Evolutionary conservation across 495 filamentous ascomycete species (phyloP).

Genomic region (Amphirosellinia nigrospora): DNA sequence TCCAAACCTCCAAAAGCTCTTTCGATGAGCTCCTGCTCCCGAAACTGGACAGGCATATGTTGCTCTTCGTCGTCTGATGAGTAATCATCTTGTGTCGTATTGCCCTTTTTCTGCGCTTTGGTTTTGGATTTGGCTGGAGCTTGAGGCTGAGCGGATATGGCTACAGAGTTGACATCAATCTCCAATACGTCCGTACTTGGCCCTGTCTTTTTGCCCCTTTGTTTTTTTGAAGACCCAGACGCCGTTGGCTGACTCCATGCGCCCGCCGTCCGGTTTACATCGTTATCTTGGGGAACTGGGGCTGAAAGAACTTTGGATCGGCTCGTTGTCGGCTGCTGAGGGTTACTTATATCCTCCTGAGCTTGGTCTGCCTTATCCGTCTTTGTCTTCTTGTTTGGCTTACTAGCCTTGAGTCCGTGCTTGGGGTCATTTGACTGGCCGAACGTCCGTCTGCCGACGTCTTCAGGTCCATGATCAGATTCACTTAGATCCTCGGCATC

Average conservation of each 20-base stretch:
- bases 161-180: constrained; percentile 33
- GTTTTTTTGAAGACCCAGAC: constrained; percentile 33
- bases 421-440: constrained; percentile 50
- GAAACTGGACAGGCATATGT: constrained; percentile 66
- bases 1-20: constrained; percentile 89
- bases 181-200: constrained; percentile 36
- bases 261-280: constrained; percentile 32
- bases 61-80: constrained; percentile 65
- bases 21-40: constrained; percentile 81
- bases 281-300: constrained; percentile 22
- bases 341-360: constrained; percentile 30
- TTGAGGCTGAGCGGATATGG: constrained; percentile 31
- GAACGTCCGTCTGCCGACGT: constrained; percentile 69
- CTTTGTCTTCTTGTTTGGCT: constrained; percentile 38
- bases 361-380: constrained; percentile 31
- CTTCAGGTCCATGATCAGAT: constrained; percentile 61
- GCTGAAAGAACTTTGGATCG: constrained; percentile 37
- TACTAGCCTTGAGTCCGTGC: constrained; percentile 29
- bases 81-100: constrained; percentile 34
- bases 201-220: constrained; percentile 34
- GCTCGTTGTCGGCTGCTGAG: constrained; percentile 16
- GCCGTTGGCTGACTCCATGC: constrained; percentile 37
- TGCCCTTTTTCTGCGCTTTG: constrained; percentile 36
- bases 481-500: constrained; percentile 57
- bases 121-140: constrained; percentile 29